phyloP scores from a whole-genome alignment of 1,284 basidiomycete species.

The Hemileccinum hortonii region DNA sequence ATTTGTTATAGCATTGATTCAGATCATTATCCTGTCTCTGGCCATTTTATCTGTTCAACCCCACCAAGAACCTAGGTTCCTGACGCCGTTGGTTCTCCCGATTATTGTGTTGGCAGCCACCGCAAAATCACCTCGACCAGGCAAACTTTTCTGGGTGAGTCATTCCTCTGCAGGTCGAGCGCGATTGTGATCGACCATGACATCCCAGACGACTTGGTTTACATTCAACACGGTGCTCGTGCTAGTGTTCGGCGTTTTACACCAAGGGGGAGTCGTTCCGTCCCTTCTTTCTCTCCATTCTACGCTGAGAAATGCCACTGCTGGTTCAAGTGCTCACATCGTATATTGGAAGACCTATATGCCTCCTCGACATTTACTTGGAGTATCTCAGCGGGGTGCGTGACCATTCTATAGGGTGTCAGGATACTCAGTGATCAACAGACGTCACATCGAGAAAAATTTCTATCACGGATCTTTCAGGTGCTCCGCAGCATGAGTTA shows the following conservation, averaged over 20 bases:
- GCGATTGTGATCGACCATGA: neutral
- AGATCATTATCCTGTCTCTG: constrained; percentile 32
- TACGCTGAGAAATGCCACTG: constrained; percentile 7
- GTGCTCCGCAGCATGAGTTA: constrained; percentile 21
- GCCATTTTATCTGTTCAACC: constrained; percentile 37
- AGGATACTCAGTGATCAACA: constrained; percentile 9
- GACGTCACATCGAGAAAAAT: constrained; percentile 19
- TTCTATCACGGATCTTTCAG: constrained; percentile 29
- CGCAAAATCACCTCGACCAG: constrained; percentile 25
- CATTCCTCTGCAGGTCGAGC: neutral
- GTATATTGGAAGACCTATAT: constrained; percentile 45
- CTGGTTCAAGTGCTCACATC: constrained; percentile 18
- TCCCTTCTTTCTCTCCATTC: constrained; percentile 38
- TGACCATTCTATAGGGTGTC: neutral
- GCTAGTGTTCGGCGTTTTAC: constrained; percentile 39
- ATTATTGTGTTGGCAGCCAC: constrained; percentile 34
- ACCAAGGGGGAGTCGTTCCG: constrained; percentile 43
- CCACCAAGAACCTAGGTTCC: constrained; percentile 45
- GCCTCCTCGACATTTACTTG: constrained; percentile 40
- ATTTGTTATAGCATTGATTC: constrained; percentile 28
- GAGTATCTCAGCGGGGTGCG: constrained; percentile 27
- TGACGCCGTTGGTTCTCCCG: constrained; percentile 38
- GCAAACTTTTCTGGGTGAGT: constrained; percentile 38
- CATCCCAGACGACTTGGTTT: constrained; percentile 30
- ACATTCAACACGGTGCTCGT: constrained; percentile 32